Conservation (phyloP, 2,329 filamentous ascomycete species). For the Sordariomycetes sp. region DNA sequence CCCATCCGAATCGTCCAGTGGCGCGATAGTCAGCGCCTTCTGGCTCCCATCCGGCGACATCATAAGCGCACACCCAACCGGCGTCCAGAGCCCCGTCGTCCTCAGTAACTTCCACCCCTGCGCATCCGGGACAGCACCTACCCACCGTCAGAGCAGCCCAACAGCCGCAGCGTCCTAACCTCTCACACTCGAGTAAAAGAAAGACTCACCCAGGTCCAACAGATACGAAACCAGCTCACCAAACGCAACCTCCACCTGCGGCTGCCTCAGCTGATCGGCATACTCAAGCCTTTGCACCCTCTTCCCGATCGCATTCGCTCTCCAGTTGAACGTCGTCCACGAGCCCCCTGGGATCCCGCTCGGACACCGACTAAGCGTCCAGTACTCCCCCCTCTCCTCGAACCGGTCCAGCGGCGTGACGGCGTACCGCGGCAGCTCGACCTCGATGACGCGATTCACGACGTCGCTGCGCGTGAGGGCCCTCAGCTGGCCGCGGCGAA, state of each 20-base stretch:
- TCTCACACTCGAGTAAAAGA: neutral
- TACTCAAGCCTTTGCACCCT: slow-evolving; percentile 53
- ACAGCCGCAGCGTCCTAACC: neutral
- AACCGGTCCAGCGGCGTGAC: slow-evolving; percentile 47
- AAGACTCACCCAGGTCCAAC: slow-evolving; percentile 35
- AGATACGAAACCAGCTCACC: slow-evolving; percentile 48
- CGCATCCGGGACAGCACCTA: slow-evolving; percentile 40
- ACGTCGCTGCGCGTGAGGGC: slow-evolving; percentile 50
- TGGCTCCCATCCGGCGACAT: slow-evolving; percentile 33
- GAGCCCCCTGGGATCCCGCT: slow-evolving; percentile 44
- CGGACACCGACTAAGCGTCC: slow-evolving; percentile 35
- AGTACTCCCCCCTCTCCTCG: slow-evolving; percentile 40
- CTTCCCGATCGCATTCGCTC: slow-evolving; percentile 44
- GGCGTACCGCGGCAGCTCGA: slow-evolving; percentile 51
- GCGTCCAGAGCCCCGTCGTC: slow-evolving; percentile 46
- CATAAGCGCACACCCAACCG: slow-evolving; percentile 42
- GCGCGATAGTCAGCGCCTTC: slow-evolving; percentile 36
- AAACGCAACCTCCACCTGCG: slow-evolving; percentile 39
- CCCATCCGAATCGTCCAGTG: slow-evolving; percentile 46
- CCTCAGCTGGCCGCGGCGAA: slow-evolving; percentile 40
- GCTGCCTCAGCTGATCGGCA: slow-evolving; percentile 38
- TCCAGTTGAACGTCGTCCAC: slow-evolving; percentile 56
- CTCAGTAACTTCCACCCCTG: slow-evolving; percentile 45
- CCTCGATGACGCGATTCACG: slow-evolving; percentile 52
- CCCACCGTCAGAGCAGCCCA: neutral